Conservation (phyloP, 495 filamentous ascomycete genomes). For the Opeltia flavorubescens region DNA sequence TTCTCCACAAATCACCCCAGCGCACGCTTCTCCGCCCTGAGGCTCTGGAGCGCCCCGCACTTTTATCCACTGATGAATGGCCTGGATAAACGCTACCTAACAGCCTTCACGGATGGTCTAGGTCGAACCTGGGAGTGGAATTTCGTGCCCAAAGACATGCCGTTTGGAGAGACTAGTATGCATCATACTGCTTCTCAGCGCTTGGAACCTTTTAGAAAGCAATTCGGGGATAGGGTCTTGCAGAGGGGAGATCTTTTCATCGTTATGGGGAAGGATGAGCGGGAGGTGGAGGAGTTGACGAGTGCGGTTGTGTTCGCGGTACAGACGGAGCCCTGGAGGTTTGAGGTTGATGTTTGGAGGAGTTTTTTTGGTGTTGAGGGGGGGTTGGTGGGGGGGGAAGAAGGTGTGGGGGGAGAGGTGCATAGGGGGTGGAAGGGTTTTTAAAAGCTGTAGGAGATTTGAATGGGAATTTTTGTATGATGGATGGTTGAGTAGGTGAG, state of each 20-base stretch:
- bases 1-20: slow-evolving; percentile 18
- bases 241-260: slow-evolving; percentile 28
- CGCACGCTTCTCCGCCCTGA: slow-evolving; percentile 30
- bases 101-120: slow-evolving; percentile 25
- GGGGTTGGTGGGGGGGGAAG: slow-evolving; percentile 26
- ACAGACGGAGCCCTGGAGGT: slow-evolving; percentile 36
- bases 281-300: slow-evolving; percentile 25
- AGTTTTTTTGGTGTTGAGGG: slow-evolving; percentile 38
- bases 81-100: slow-evolving; percentile 15
- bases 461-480: too few species aligned
- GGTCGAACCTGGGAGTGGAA: slow-evolving; percentile 32
- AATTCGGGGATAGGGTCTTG: slow-evolving; percentile 24
- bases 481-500: too few species aligned
- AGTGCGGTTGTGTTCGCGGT: slow-evolving; percentile 29
- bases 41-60: slow-evolving; percentile 35
- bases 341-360: slow-evolving; percentile 39
- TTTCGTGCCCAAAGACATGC: slow-evolving; percentile 38
- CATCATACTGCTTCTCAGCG: slow-evolving; percentile 23
- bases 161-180: slow-evolving; percentile 27
- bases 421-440: too few species aligned
- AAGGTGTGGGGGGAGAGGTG: slow-evolving; percentile 26
- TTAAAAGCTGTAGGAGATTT: too few species aligned
- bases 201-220: slow-evolving; percentile 17
- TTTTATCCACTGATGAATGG: slow-evolving; percentile 38
- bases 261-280: slow-evolving; percentile 31